Evolutionary conservation across 352 stramenopile genomes (phyloP), one percentile per base, ranked within the genome.

Genomic region (Phytophthora lateralis): DNA sequence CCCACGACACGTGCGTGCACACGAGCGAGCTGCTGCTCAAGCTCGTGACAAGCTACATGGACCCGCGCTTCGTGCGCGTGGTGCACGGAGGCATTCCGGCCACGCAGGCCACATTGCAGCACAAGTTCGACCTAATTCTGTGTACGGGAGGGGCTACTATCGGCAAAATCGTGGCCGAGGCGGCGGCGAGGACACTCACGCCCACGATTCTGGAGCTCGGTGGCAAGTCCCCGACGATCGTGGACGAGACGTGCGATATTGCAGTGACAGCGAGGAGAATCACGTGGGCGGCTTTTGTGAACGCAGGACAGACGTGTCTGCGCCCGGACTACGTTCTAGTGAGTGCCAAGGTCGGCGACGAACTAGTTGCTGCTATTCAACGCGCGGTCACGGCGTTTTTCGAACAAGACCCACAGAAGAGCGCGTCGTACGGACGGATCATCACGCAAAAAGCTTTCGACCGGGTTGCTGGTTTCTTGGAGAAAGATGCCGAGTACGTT

Each of bases 261-360:
- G 60, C 63, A 3, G 70, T 95, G 26, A 71, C 91, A 1, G 85
- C 81, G 5, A 27, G 82, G 43, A 79, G 96, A 6, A 83, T 99
- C 35, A 66, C 90, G 7, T 98, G 80, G 75, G 80, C 68, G 2
- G 93, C 96, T 27, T 92, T 83, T 29, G 60, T 96, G 21, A 99
- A 99, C 71, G 63, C 74, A 18, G 96, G 96, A 1, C 97, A 99
- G 76, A 98, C 85, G 38, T 99, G 97, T 71, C 78, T 99, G 30
- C 82, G 93, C 14, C 93, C 95, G 5, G 96, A 99, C 71, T 97
- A 98, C 77, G 56, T 98, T 7, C 47, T 98, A 21, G 88, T 96
- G 14, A 79, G 96, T 56, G 61, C 81, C 27, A 78, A 79, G 39
- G 64, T 96, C 34, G 70, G 86, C 15, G 75, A 95, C 51, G 14